Evolutionary conservation across 2,329 filamentous ascomycete genomes (phyloP), one percentile per base, ranked within the genome.

Genomic region (Drechslera avenae): DNA sequence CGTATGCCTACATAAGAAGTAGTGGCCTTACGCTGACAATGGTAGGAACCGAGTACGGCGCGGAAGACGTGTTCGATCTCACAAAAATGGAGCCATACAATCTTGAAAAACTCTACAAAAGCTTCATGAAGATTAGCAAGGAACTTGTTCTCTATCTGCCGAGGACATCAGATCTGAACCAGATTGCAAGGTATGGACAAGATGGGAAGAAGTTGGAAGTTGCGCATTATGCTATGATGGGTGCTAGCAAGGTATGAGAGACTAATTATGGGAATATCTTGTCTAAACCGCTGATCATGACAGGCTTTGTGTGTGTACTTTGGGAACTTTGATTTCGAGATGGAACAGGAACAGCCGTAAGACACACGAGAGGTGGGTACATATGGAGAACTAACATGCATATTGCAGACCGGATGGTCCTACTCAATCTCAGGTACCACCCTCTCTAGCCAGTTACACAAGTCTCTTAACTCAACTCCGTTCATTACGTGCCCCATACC

Each of bases 31-130:
- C 28, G 33, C 55, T 65, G 14, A 67, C 32, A 9, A 12, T 28
- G 12, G 8, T 46, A 86, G 84, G 84, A 0, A 86, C 86, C 1
- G 80, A 80, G 32, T 90, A 90, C 65, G 80, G 78, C 16, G 78
- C 77, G 10, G 81, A 84, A 31, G 79, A 88, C 31, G 81, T 99
- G 4, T 97, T 97, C 66, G 86, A 97, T 66, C 77, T 97, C 44
- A 81, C 81, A 44, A 86, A 82, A 12, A 97, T 99, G 94, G 82
- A 92, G 73, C 94, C 94, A 1, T 99, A 99, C 69, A 87, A 76
- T n/a, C 74, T 78, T 13, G 75, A 71, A 2, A 69, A 69, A 41
- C 71, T 76, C 41, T 79, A 77, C 53, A 72, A 69, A 31, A 72
- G 65, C 46, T 63, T 79, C 59, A 54, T 66, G 33, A 57, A 69